Evolutionary conservation across 371 early-diverging fungal genomes (phyloP).

Genomic region (Edhazardia aedis): DNA sequence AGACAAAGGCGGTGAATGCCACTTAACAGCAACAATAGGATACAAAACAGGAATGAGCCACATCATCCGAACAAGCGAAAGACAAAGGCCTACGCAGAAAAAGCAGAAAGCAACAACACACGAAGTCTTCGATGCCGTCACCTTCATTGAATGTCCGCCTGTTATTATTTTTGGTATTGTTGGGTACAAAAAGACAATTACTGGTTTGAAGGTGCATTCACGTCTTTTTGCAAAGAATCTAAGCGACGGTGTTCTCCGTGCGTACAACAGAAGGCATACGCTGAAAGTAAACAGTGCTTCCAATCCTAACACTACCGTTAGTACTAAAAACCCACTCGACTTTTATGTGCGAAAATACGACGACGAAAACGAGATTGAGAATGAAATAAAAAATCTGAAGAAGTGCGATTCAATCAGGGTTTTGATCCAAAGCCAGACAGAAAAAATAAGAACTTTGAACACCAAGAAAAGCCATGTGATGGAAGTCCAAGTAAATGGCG

Average conservation of each 20-base stretch:
- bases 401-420: slow-evolving; percentile 89
- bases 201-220: slow-evolving; percentile 79
- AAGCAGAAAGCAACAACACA: slow-evolving; percentile 43
- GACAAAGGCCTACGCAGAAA: slow-evolving; percentile 2
- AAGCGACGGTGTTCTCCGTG: slow-evolving; percentile 77
- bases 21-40: slow-evolving; percentile 89
- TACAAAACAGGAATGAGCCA: slow-evolving; percentile 99
- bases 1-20: slow-evolving; percentile 77
- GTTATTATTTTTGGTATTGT: slow-evolving; percentile 92
- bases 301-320: too few relatives aligned
- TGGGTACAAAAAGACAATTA: slow-evolving; percentile 92
- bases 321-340: too few relatives aligned
- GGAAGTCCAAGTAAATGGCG: slow-evolving; percentile 99
- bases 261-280: slow-evolving; percentile 72
- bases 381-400: slow-evolving; percentile 82
- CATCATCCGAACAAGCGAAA: slow-evolving; percentile 65
- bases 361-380: slow-evolving; percentile 55
- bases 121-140: slow-evolving; percentile 97
- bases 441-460: slow-evolving; percentile 70
- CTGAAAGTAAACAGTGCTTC: slow-evolving; percentile 94
- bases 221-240: slow-evolving; percentile 96
- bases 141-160: slow-evolving; percentile 88
- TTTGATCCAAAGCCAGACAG: slow-evolving; percentile 85
- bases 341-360: too few relatives aligned
- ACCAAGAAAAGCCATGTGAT: slow-evolving; percentile 86